A percentile compares a stretch with the other conserved stretches of the same genome.
phyloP scores from a whole-genome alignment of 768 basidiomycete genomes.

The Phylloporus sp. region DNA sequence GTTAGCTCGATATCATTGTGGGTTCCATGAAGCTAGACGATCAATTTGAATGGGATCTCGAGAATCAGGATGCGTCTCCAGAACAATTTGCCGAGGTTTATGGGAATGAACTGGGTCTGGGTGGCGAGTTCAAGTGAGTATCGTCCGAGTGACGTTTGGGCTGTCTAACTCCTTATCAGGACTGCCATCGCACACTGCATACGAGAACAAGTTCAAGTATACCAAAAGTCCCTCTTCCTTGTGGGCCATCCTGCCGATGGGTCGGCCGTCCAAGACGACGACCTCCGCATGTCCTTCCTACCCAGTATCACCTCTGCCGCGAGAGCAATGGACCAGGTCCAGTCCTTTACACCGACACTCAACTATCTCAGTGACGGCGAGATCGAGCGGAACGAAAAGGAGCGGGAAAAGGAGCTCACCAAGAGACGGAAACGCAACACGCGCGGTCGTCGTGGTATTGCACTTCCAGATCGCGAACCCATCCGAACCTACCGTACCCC shows the following conservation, averaged over 20 bases:
- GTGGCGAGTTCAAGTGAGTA: conserved; percentile 86
- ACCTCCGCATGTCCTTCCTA: conserved; percentile 84
- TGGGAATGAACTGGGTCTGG: conserved; percentile 79
- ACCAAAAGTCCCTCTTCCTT: conserved; percentile 88
- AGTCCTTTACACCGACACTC: conserved; percentile 82
- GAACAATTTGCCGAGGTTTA: conserved; percentile 92
- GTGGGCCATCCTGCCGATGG: conserved; percentile 86
- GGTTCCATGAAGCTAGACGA: conserved; percentile 92
- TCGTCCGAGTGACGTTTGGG: neutral
- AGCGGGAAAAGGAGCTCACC: conserved; percentile 89
- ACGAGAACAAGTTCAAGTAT: conserved; percentile 89
- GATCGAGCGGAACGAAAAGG: conserved; percentile 84
- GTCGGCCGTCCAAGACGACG: conserved; percentile 77
- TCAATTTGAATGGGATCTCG: conserved; percentile 97
- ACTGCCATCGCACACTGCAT: conserved; percentile 95
- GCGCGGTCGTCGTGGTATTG: conserved; percentile 73
- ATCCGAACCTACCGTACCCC: conserved; percentile 89
- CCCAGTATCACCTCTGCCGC: conserved; percentile 71
- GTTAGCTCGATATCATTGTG: conserved; percentile 90
- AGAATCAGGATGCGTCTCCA: conserved; percentile 73
- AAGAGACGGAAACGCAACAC: conserved; percentile 83
- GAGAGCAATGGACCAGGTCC: conserved; percentile 73
- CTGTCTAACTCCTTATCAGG: conserved; percentile 40
- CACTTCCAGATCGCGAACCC: conserved; percentile 89
- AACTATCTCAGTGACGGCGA: conserved; percentile 87